Percentiles rank a stretch among this genome's conserved stretches.
phyloP scores from a whole-genome alignment of 179 eudicot species.

The Actinidia arguta region DNA sequence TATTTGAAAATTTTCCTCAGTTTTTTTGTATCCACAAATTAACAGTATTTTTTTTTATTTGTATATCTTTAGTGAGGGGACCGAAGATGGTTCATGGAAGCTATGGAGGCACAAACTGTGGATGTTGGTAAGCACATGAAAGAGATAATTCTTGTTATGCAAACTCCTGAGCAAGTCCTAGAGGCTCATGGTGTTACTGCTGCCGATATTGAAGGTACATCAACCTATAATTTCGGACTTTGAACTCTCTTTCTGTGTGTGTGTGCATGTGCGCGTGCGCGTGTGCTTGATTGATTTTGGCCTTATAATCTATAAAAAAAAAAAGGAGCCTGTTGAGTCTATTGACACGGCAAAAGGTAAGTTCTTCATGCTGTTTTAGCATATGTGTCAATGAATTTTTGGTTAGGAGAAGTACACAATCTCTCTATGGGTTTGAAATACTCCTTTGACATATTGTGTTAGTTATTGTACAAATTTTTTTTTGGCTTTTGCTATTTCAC shows the following conservation, averaged over 20 bases:
- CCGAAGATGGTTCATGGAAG: conserved; percentile 96
- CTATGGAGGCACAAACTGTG: conserved; percentile 94
- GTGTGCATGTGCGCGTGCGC: no score
- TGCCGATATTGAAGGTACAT: conserved; percentile 75
- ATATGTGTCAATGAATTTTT: no score
- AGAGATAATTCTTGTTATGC: conserved; percentile 91
- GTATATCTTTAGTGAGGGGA: conserved; percentile 70
- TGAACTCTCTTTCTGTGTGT: no score
- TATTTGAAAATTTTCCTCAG: no score
- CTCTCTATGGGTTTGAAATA: no score
- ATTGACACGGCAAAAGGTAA: conserved; percentile 98
- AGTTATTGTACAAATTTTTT: neutral
- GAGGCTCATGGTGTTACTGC: conserved; percentile 90
- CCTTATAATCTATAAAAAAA: conserved; percentile 30
- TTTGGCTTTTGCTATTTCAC: neutral
- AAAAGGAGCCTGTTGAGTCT: conserved; percentile 97
- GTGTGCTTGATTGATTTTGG: neutral
- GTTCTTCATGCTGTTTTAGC: conserved; percentile 13
- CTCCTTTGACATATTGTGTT: no score
- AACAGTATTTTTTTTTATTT: neutral
- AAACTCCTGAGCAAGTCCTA: conserved; percentile 86
- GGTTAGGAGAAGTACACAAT: no score
- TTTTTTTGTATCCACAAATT: neutral
- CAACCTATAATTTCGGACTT: neutral
- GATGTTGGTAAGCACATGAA: conserved; percentile 93